Conservation (phyloP, 257 asterid species). For the Solanum medicagineum region DNA sequence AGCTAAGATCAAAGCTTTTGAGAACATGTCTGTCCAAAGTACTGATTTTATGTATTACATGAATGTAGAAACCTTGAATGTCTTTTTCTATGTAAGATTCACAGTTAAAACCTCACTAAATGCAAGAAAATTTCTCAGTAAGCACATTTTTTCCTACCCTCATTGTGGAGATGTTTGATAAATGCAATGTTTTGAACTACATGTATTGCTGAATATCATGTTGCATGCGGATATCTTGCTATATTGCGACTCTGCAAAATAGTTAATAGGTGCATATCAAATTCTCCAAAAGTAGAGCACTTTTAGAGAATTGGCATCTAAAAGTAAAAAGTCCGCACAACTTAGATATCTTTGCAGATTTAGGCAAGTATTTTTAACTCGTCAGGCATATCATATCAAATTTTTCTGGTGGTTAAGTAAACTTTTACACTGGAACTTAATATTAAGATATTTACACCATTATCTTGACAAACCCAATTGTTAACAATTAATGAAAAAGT, state of each 20-base stretch:
- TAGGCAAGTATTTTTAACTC: too few relatives aligned
- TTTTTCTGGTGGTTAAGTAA: too few relatives aligned
- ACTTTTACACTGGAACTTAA: too few relatives aligned
- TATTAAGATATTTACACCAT: too few relatives aligned
- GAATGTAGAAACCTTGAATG: background rate
- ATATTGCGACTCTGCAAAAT: background rate
- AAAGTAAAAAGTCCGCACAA: background rate
- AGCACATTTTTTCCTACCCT: background rate
- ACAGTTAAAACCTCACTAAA: background rate
- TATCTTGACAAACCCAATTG: too few relatives aligned
- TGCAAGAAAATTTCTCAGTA: background rate
- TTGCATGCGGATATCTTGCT: background rate
- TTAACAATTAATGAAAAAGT: too few relatives aligned
- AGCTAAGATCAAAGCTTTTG: background rate
- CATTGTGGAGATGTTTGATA: background rate
- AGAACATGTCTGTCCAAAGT: background rate
- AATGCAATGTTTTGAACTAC: background rate
- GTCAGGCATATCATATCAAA: too few relatives aligned
- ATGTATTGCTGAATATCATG: background rate
- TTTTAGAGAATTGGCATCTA: background rate
- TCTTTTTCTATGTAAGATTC: background rate
- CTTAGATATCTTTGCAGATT: background rate
- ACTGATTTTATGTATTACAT: background rate
- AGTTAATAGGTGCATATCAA: too few relatives aligned
- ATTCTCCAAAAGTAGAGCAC: too few relatives aligned